Base-by-base conservation (phyloP, 306 rosid species). In the Citrullus mucosospermus region DNA sequence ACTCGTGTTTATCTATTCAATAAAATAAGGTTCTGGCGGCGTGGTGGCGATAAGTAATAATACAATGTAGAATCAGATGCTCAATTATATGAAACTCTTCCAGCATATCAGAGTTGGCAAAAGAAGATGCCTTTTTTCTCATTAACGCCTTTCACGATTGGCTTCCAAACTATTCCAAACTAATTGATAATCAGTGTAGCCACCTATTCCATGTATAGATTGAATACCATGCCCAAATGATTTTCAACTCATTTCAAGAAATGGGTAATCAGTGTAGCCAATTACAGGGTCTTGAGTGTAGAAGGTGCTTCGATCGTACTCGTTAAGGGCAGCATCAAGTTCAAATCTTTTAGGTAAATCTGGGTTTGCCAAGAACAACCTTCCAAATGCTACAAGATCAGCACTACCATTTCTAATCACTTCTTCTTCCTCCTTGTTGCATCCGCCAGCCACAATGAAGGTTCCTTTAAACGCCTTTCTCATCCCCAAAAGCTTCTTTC, bases 211-310 rank as follows among this genome's bases (percentile, higher is more conserved):
- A 25, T 25, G 28, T 25, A 36, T 32, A 32, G 36, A 32, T 32
- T 3, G 4, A 6, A 39, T 39, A 39, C 61, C 5, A n/a, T 54
- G 17, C 17, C 10, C 41, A 30, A 30, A 61, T 25, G 76, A 2
- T 1, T 9, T 16, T 22, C 5, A 30, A 5, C 20, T 1, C 56
- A 15, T 46, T 12, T 80, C 80, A 17, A 93, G 88, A 86, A 89
- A 87, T 53, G 93, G 90, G 57, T 93, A 88, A 75, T 91, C 97
- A 4, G 77, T 86, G 81, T 91, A 93, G 41, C 96, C 92, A 50
- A 86, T 0, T 50, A 85, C 78, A 16, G 81, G 81, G 61, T 78
- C 85, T 57, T 30, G 22, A 8, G 34, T 6, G 41, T 78, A 78
- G 36, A 69, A 82, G 6, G 65, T 82, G 3, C 56, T 28, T 36